These are phyloP conservation scores for Hebeloma cylindrosporum DNA, from an alignment of 768 basidiomycete genomes.

Conservation along the genomic window DNA sequence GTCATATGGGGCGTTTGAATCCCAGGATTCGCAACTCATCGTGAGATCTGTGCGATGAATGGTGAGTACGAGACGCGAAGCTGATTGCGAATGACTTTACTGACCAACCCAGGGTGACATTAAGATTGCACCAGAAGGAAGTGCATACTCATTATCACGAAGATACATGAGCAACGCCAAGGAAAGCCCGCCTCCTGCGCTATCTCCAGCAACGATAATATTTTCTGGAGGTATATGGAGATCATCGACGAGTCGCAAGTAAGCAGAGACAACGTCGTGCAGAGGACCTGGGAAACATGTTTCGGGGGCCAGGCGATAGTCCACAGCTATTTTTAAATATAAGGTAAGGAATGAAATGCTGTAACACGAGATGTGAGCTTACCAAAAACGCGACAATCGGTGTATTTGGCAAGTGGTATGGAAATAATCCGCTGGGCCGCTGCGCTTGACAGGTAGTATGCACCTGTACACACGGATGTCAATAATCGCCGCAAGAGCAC, in stretches of 20 bases:
- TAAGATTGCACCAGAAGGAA: conserved; percentile 84
- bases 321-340: conserved; percentile 58
- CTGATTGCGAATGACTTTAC: conserved; percentile 30
- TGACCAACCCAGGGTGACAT: conserved; percentile 96
- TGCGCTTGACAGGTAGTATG: conserved; percentile 90
- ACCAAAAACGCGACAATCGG: conserved; percentile 86
- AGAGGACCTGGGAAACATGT: conserved; percentile 88
- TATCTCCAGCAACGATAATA: conserved; percentile 86
- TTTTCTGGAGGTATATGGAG: conserved; percentile 90
- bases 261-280: conserved; percentile 85
- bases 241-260: conserved; percentile 84
- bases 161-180: conserved; percentile 91
- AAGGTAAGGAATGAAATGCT: neutral
- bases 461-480: conserved; percentile 49
- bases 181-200: conserved; percentile 87
- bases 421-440: conserved; percentile 89
- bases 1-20: conserved; percentile 85
- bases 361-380: conserved; percentile 15
- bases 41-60: conserved; percentile 65
- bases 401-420: conserved; percentile 85
- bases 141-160: conserved; percentile 82
- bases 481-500: conserved; percentile 1
- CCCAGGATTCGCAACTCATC: conserved; percentile 98
- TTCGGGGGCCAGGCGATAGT: conserved; percentile 96
- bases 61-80: conserved; percentile 4